A percentile compares a stretch with the other conserved stretches of the same genome.
These are phyloP conservation scores for Rubia tinctorum DNA, from an alignment of 305 asterid species.

Conservation along the genomic window DNA sequence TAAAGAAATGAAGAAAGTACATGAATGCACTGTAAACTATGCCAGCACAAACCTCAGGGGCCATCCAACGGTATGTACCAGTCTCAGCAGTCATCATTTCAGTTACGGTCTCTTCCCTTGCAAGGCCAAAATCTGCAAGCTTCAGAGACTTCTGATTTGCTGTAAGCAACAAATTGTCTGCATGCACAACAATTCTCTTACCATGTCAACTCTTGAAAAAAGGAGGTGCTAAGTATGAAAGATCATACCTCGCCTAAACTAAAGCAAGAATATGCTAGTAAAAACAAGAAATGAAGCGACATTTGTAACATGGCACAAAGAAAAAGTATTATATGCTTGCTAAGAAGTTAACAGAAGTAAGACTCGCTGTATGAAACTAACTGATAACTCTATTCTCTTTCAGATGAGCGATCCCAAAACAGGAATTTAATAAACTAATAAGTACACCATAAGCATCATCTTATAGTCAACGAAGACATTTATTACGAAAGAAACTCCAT, in stretches of 20 bases:
- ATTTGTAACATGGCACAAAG: background rate
- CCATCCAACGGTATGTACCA: conserved; percentile 99
- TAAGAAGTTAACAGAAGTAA: background rate
- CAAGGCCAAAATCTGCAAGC: conserved; percentile 98
- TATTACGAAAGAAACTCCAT: background rate
- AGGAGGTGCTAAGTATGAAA: background rate
- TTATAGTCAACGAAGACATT: background rate
- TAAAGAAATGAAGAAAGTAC: conserved; percentile 7
- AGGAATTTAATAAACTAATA: background rate
- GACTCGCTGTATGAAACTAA: background rate
- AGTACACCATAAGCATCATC: background rate
- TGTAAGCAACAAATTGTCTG: conserved; percentile 96
- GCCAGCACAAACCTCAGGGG: conserved; percentile 75
- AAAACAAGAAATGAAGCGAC: background rate
- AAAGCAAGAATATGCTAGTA: background rate
- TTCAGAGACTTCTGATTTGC: conserved; percentile 84
- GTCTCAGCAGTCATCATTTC: conserved; percentile 99
- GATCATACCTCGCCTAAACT: background rate
- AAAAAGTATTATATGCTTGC: background rate
- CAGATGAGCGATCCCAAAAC: background rate
- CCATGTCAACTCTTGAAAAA: conserved; percentile 21
- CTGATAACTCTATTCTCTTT: background rate
- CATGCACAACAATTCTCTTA: conserved; percentile 32
- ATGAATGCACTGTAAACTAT: conserved; percentile 3
- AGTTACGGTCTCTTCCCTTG: conserved; percentile 91